Evolutionary conservation across 192 early-diverging fungal species (phyloP).

Genomic region (Coemansia sp.): DNA sequence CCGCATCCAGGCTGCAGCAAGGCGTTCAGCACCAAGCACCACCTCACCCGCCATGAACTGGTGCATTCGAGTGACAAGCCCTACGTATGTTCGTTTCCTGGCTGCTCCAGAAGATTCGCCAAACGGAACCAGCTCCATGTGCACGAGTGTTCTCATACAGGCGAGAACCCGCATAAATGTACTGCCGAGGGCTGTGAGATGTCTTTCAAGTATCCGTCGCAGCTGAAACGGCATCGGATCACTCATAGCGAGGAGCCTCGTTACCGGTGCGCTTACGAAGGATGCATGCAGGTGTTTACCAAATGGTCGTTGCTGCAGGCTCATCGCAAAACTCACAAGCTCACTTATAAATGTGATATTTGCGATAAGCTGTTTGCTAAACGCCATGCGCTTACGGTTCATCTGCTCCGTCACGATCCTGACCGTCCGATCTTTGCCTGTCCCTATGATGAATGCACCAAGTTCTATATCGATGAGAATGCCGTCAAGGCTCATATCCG

Average conservation of each 20-base stretch:
- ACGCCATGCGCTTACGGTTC: constrained; percentile 22
- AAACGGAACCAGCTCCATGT: constrained; percentile 49
- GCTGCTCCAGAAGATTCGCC: constrained; percentile 42
- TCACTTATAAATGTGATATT: constrained; percentile 16
- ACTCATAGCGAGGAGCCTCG: constrained; percentile 17
- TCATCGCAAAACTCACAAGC: constrained; percentile 35
- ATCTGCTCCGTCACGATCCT: constrained; percentile 35
- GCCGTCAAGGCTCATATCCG: constrained; percentile 28
- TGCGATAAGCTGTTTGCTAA: constrained; percentile 36
- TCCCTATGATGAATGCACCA: constrained; percentile 31
- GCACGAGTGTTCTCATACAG: constrained; percentile 47
- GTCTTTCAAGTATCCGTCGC: constrained; percentile 47
- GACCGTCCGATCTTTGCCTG: constrained; percentile 35
- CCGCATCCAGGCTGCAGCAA: constrained; percentile 17
- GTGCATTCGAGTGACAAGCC: constrained; percentile 41
- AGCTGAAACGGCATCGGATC: constrained; percentile 30
- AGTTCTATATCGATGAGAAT: constrained; percentile 37
- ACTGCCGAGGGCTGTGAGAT: constrained; percentile 16
- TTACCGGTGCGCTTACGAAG: constrained; percentile 36
- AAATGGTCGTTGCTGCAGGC: constrained; percentile 53
- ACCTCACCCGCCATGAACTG: constrained; percentile 51
- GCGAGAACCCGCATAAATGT: constrained; percentile 42
- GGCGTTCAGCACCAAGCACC: constrained; percentile 52
- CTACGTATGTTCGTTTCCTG: constrained; percentile 26
- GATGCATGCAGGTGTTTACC: constrained; percentile 29